A percentile compares a stretch with the other conserved stretches of the same genome.
Conservation (phyloP, 371 early-diverging fungal species). For the Hamiltosporidium tvaerminnensis region DNA sequence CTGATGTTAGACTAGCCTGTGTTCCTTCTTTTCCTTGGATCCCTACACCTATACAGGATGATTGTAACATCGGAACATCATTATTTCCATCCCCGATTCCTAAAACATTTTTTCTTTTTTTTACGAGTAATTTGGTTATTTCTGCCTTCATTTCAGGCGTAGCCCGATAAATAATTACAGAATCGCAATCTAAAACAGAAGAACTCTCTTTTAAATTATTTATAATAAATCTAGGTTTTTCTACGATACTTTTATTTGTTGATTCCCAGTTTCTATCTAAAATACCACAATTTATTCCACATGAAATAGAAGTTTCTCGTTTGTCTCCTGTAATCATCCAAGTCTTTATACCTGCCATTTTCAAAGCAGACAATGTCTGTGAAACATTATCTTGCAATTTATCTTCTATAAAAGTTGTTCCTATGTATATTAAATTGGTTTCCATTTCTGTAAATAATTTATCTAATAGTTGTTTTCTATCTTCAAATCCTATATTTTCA, state of each 20-base stretch:
- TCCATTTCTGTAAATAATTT: constrained; percentile 63
- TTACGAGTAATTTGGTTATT: constrained; percentile 63
- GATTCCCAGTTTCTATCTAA: background rate
- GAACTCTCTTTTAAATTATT: background rate
- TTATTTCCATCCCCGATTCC: constrained; percentile 98
- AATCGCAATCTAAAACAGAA: background rate
- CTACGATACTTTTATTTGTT: constrained; percentile 1
- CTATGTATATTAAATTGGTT: constrained; percentile 61
- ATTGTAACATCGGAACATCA: constrained; percentile 95
- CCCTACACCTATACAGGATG: constrained; percentile 88
- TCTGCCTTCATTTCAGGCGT: constrained; percentile 97
- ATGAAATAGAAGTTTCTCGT: constrained; percentile 85
- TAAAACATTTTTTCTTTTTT: constrained; percentile 57
- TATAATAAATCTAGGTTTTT: constrained; percentile 4
- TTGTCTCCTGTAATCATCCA: constrained; percentile 99
- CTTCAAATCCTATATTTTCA: constrained; percentile 56
- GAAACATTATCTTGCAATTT: constrained; percentile 81
- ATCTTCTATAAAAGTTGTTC: constrained; percentile 91
- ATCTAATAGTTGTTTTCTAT: constrained; percentile 61
- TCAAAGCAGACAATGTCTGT: constrained; percentile 66
- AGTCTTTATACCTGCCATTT: constrained; percentile 74
- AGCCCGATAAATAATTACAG: constrained; percentile 58
- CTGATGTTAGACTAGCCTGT: constrained; percentile 87
- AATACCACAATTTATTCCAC: constrained; percentile 29
- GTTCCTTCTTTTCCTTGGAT: constrained; percentile 93